phyloP scores from a whole-genome alignment of 192 early-diverging fungal species.

The Podila horticola region DNA sequence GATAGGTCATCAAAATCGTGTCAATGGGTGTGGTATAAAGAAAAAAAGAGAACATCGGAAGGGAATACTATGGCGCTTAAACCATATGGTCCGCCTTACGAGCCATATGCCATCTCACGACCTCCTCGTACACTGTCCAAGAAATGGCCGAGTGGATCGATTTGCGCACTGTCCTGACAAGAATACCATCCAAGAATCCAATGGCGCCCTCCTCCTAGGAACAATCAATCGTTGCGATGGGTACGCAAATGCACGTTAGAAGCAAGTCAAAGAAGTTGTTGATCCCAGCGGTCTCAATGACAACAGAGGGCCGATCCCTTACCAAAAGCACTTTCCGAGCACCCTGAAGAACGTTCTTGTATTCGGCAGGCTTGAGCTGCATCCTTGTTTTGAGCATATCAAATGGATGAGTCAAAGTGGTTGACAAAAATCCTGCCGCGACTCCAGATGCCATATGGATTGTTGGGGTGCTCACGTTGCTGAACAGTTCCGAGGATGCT shows the following conservation, averaged over 20 bases:
- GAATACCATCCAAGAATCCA: slow-evolving; percentile 88
- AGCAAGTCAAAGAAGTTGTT: neutral
- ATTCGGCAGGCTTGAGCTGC: slow-evolving; percentile 84
- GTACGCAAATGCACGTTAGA: too few species aligned
- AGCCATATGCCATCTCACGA: slow-evolving; percentile 56
- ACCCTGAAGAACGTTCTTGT: slow-evolving; percentile 61
- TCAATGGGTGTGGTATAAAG: too few species aligned
- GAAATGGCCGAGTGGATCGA: slow-evolving; percentile 86
- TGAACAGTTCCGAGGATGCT: slow-evolving; percentile 24
- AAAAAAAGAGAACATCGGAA: too few species aligned
- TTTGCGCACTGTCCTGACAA: slow-evolving; percentile 85
- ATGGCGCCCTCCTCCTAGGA: slow-evolving; percentile 75
- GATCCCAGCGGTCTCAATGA: too few species aligned
- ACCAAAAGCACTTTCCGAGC: slow-evolving; percentile 61
- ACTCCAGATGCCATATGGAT: slow-evolving; percentile 73
- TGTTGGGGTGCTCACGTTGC: slow-evolving; percentile 55
- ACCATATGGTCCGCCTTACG: slow-evolving; percentile 32
- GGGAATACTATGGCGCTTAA: neutral
- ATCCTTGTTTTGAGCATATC: slow-evolving; percentile 94
- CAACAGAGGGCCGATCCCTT: neutral
- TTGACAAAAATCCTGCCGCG: slow-evolving; percentile 76
- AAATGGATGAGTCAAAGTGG: slow-evolving; percentile 91
- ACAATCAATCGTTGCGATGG: neutral
- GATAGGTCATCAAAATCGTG: too few species aligned
- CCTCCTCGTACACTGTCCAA: slow-evolving; percentile 93